Evolutionary conservation across 2,329 filamentous ascomycete species (phyloP), one percentile per base, ranked within the genome.

Genomic region (Penicillium sp.): DNA sequence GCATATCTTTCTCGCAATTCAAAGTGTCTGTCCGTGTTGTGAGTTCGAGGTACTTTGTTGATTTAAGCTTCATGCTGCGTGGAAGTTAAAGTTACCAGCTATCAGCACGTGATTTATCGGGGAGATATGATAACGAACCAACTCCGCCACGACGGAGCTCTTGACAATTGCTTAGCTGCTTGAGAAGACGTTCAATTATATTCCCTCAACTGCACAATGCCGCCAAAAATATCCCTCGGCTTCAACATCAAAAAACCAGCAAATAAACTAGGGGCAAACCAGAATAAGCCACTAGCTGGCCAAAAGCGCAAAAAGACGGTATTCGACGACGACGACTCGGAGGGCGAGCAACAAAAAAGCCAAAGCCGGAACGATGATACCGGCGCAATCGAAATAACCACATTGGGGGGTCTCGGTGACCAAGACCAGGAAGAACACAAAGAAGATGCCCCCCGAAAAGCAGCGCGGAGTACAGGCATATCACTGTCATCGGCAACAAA

Each of bases 301-400:
- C 73, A 76, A 60, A 79, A 79, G 61, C 76, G 77, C 59, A 80
- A 79, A 65, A 77, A 75, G 58, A 71, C 72, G 12, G 71, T 78
- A 35, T 78, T 79, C 62, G 76, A 74, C 47, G 76, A 74, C 47
- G 68, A 70, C 16, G 74, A 75, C 47, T 75, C 74, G 1, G 75
- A 75, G 35, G 65, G 68, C 26, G 73, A 75, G 43, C 60, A 58
- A 4, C 59, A 67, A 14, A 58, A 63, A 38, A 33, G 50, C 28
- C 58, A 57, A 55, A 43, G 55, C 47, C 55, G 60, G 33, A 54
- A 62, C 50, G 59, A 64, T 5, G 7, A 58, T 20, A 47, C 42
- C 18, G 61, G 61, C 1, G 61, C 60, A 23, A 60, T 69, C 11
- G 73, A 75, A 56, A 70, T 77, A 20, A 68, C 71, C 11, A 73